Evolutionary conservation across 2,329 filamentous ascomycete species (phyloP).

Genomic region (Spiromastix sp.): DNA sequence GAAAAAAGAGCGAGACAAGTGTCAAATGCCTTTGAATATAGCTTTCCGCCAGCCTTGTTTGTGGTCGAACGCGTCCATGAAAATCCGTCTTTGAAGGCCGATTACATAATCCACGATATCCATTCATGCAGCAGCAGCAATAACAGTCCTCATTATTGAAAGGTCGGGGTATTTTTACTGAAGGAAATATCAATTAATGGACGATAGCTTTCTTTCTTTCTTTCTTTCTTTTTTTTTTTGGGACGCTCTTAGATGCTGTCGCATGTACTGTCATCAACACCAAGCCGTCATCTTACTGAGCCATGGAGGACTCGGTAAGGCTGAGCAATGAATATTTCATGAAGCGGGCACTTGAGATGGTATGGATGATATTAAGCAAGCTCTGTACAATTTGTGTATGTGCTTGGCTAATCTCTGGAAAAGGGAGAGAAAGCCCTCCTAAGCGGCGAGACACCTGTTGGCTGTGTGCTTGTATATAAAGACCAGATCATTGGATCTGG

Average conservation of each 20-base stretch:
- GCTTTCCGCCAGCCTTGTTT: no score
- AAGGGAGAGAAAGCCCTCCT: conserved; percentile 76
- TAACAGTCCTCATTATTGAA: no score
- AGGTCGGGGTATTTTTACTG: no score
- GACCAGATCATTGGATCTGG: conserved; percentile 72
- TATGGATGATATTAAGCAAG: conserved; percentile 28
- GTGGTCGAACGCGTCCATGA: no score
- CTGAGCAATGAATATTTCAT: conserved; percentile 56
- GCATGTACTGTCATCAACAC: neutral
- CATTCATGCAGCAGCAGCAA: no score
- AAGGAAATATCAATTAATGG: neutral
- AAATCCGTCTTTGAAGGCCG: no score
- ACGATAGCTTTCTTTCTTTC: neutral
- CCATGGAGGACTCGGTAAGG: neutral
- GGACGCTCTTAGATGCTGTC: neutral
- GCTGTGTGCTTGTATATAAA: conserved; percentile 81
- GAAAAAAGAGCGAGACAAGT: no score
- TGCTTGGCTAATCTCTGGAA: conserved; percentile 4
- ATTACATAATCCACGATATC: no score
- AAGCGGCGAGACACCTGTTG: conserved; percentile 89
- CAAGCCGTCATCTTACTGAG: neutral
- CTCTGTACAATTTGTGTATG: conserved; percentile 1
- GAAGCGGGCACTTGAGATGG: conserved; percentile 78
- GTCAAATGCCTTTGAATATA: no score
- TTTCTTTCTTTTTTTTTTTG: neutral